These are phyloP conservation scores for Picea glauca DNA, from an alignment of 75 land plant genomes.

Conservation along the genomic window DNA sequence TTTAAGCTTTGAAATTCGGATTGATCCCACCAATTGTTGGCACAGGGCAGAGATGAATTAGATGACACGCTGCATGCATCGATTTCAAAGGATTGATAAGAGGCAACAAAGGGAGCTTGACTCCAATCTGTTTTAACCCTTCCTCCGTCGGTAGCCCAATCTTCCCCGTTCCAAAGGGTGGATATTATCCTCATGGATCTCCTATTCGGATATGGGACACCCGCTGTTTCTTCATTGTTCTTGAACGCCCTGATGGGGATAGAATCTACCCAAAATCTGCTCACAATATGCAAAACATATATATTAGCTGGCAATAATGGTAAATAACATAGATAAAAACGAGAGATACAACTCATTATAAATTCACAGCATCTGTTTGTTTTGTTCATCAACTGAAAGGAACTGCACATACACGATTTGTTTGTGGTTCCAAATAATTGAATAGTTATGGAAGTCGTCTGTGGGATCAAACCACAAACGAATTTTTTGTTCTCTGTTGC, in stretches of 20 bases:
- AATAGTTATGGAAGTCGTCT: slow-evolving; percentile 11
- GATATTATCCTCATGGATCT: slow-evolving; percentile 75
- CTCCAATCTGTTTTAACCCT: slow-evolving; percentile 70
- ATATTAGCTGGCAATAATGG: too few species aligned
- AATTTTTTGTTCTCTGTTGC: slow-evolving; percentile 7
- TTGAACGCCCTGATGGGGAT: slow-evolving; percentile 74
- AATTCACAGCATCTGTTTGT: too few species aligned
- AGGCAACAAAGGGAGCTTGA: slow-evolving; percentile 69
- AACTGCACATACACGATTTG: slow-evolving; percentile 10
- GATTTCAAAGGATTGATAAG: slow-evolving; percentile 57
- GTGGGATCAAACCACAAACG: slow-evolving; percentile 16
- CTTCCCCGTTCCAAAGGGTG: slow-evolving; percentile 77
- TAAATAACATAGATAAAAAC: not conserved
- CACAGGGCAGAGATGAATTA: slow-evolving; percentile 14
- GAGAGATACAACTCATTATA: too few species aligned
- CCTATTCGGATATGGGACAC: slow-evolving; percentile 45
- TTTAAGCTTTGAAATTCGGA: slow-evolving; percentile 19
- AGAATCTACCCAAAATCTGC: slow-evolving; percentile 67
- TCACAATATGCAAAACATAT: not conserved
- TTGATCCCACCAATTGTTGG: slow-evolving; percentile 38
- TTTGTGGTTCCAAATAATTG: slow-evolving; percentile 13
- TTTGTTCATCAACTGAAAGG: too few species aligned
- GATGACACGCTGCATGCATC: slow-evolving; percentile 58
- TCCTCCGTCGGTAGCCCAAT: slow-evolving; percentile 89
- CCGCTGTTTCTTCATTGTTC: slow-evolving; percentile 50